Evolutionary conservation across 2,329 filamentous ascomycete genomes (phyloP).

Genomic region (Cadophora malorum): DNA sequence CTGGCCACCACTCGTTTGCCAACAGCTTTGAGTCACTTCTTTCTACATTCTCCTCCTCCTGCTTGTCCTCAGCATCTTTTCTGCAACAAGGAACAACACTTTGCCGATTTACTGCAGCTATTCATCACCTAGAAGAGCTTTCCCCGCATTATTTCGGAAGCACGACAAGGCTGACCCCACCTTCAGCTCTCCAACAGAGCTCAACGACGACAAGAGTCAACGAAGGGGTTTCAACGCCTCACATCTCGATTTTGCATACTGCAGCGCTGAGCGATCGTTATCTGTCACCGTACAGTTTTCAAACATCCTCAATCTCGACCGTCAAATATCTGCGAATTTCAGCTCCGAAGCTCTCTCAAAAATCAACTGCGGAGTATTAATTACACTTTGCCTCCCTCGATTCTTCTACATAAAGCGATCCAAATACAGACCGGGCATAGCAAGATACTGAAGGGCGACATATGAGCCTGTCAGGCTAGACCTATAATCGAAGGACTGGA

Average conservation of each 20-base stretch:
- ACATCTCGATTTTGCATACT: not conserved
- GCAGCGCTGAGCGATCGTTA: no score
- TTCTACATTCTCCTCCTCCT: not conserved
- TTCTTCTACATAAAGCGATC: not conserved
- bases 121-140: not conserved
- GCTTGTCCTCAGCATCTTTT: not conserved
- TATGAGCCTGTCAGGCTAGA: not conserved
- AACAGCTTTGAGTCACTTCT: slow-evolving; percentile 7
- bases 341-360: not conserved
- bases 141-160: not conserved
- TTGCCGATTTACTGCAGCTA: not conserved
- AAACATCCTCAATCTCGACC: not conserved
- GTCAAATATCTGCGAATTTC: not conserved
- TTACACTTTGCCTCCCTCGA: not conserved
- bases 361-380: not conserved
- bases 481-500: not conserved
- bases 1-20: not conserved
- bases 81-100: not conserved
- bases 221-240: not conserved
- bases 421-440: not conserved
- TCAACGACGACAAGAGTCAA: not conserved
- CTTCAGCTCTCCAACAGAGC: not conserved
- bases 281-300: no score
- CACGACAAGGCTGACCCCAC: slow-evolving; percentile 8
- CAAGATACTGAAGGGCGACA: not conserved